Evolutionary conservation across 345 rosid species (phyloP), one percentile per base, ranked within the genome.

Genomic region (Linum lewisii): DNA sequence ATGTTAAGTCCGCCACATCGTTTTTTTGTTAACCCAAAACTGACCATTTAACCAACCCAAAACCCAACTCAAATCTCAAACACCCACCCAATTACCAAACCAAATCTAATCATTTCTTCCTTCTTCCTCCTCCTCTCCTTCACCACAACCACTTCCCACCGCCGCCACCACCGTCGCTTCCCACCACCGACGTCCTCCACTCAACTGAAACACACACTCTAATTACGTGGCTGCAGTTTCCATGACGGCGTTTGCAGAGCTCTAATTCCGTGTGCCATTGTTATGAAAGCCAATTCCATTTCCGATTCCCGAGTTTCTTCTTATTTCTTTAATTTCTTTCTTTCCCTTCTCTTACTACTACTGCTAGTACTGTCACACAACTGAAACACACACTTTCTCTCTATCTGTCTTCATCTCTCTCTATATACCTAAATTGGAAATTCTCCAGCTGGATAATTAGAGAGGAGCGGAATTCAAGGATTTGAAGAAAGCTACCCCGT

Each of bases 211-310:
- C n/a, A n/a, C n/a, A n/a, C n/a, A n/a, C n/a, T n/a, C n/a, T n/a
- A n/a, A n/a, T n/a, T n/a, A n/a, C n/a, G n/a, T n/a, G 14, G 63
- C 11, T 45, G 63, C 63, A 60, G 63, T 60, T 22, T 10, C 53
- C 63, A 60, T 60, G 63, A 53, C 61, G 61, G 61, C 61, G 61
- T 58, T 42, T 58, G 61, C 61, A 58, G 61, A 21, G 42, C 45
- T 58, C 61, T 58, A 58, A 29, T 58, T 58, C 42, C 21, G 55
- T 57, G 55, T 57, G 21, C 63, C 29, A 60, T 38, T 29, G 21
- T 21, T 16, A 7, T n/a, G 21, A 16, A 15, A 7, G 5, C 23
- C 42, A 8, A 29, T 22, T 2, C 0, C 21, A 42, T 11, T 42
- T 42, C 47, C 15, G 18, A 11, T 42, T 16, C 15, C 47, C 18